Evolutionary conservation across 2,329 filamentous ascomycete genomes (phyloP).

Genomic region (Albifimbria verrucaria): DNA sequence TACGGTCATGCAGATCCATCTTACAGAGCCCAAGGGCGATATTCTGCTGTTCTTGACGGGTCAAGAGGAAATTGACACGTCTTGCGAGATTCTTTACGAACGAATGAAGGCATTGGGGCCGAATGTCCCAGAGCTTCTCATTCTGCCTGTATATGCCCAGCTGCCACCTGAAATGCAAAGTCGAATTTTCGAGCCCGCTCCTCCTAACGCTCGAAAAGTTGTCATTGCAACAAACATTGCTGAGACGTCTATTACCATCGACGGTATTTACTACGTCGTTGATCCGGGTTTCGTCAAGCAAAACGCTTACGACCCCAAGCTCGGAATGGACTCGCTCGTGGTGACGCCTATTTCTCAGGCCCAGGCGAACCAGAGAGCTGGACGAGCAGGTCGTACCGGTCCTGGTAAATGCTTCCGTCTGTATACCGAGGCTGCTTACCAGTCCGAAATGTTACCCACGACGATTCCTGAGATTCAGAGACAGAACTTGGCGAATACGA

Average conservation of each 20-base stretch:
- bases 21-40: slow-evolving; percentile 88
- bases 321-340: slow-evolving; percentile 95
- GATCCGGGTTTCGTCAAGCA: slow-evolving; percentile 98
- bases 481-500: slow-evolving; percentile 87
- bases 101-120: slow-evolving; percentile 94
- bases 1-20: slow-evolving; percentile 96
- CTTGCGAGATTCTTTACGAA: slow-evolving; percentile 88
- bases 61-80: slow-evolving; percentile 95
- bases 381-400: slow-evolving; percentile 88
- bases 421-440: slow-evolving; percentile 92
- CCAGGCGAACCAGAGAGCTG: slow-evolving; percentile 90
- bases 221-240: slow-evolving; percentile 98
- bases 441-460: slow-evolving; percentile 95
- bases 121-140: slow-evolving; percentile 85
- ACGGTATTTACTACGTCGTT: slow-evolving; percentile 95
- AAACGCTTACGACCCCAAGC: slow-evolving; percentile 92
- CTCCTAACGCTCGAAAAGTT: slow-evolving; percentile 81
- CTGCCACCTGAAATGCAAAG: slow-evolving; percentile 92
- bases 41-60: slow-evolving; percentile 97
- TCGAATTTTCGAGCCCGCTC: slow-evolving; percentile 90
- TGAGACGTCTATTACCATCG: slow-evolving; percentile 96
- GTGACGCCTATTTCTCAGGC: slow-evolving; percentile 96
- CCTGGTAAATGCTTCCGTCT: slow-evolving; percentile 94
- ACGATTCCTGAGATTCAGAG: slow-evolving; percentile 96
- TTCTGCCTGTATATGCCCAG: slow-evolving; percentile 93